These are phyloP conservation scores for Pythium aquatile DNA, from an alignment of 352 stramenopile species.

Conservation along the genomic window DNA sequence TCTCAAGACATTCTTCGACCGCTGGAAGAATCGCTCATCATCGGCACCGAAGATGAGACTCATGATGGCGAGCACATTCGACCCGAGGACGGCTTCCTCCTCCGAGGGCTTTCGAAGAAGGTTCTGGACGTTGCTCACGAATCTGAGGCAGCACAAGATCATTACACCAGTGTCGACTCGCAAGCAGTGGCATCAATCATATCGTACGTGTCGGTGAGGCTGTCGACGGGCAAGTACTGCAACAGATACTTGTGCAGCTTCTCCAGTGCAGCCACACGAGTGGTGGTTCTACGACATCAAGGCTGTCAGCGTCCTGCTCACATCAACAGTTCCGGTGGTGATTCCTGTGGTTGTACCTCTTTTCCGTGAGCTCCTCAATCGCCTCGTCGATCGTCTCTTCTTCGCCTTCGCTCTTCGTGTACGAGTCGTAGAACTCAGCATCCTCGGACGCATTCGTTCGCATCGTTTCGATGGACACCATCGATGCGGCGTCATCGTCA, in stretches of 20 bases:
- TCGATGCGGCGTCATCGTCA: slow-evolving; percentile 61
- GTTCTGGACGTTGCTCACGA: slow-evolving; percentile 64
- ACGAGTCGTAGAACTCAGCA: slow-evolving; percentile 68
- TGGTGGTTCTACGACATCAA: slow-evolving; percentile 49
- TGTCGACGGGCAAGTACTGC: slow-evolving; percentile 67
- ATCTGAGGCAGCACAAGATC: slow-evolving; percentile 33
- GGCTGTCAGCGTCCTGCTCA: not conserved
- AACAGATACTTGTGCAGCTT: slow-evolving; percentile 59
- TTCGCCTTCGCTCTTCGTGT: slow-evolving; percentile 55
- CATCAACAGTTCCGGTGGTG: not conserved
- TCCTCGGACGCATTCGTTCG: slow-evolving; percentile 62
- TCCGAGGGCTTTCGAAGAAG: slow-evolving; percentile 73
- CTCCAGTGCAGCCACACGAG: slow-evolving; percentile 64
- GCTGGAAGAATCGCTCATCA: slow-evolving; percentile 77
- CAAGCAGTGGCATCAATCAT: not conserved
- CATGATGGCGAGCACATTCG: slow-evolving; percentile 72
- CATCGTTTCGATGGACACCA: slow-evolving; percentile 69
- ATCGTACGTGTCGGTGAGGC: slow-evolving; percentile 66
- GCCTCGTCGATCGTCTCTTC: slow-evolving; percentile 70
- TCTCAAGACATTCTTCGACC: slow-evolving; percentile 64
- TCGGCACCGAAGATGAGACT: slow-evolving; percentile 72
- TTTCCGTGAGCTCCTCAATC: slow-evolving; percentile 77
- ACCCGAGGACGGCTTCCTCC: slow-evolving; percentile 58
- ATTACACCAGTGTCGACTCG: not conserved
- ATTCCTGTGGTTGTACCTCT: slow-evolving; percentile 39